Evolutionary conservation across 2,329 filamentous ascomycete species (phyloP).

Genomic region (Metarhizium guizhouense): DNA sequence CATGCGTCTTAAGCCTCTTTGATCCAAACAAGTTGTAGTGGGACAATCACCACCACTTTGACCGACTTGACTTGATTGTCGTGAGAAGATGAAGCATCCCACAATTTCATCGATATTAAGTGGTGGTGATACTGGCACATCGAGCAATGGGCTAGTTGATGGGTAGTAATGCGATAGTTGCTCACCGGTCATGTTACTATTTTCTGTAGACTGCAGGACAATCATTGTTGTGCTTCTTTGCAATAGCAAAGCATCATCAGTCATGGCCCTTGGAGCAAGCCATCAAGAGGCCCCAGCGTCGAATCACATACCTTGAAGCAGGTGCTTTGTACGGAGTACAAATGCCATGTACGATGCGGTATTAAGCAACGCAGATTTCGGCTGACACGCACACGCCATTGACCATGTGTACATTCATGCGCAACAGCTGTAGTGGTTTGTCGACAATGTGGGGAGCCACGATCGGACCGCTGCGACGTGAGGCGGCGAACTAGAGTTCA

Average conservation of each 20-base stretch:
- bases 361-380: background rate
- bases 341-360: background rate
- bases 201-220: background rate
- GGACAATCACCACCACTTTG: background rate
- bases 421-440: background rate
- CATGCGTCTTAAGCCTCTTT: background rate
- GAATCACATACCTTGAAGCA: no score
- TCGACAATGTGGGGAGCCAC: background rate
- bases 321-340: background rate
- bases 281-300: background rate
- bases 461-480: background rate
- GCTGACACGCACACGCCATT: background rate
- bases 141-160: background rate
- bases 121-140: background rate
- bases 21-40: background rate
- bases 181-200: background rate
- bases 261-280: background rate
- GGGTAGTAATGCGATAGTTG: background rate
- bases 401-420: background rate
- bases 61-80: no score
- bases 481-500: background rate
- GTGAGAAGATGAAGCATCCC: background rate
- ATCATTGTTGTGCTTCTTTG: background rate
- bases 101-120: background rate
- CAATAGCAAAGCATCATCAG: background rate